A percentile compares a stretch with the other conserved stretches of the same genome.
phyloP scores from a whole-genome alignment of 2,329 filamentous ascomycete species.

The Didymellaceae sp. region DNA sequence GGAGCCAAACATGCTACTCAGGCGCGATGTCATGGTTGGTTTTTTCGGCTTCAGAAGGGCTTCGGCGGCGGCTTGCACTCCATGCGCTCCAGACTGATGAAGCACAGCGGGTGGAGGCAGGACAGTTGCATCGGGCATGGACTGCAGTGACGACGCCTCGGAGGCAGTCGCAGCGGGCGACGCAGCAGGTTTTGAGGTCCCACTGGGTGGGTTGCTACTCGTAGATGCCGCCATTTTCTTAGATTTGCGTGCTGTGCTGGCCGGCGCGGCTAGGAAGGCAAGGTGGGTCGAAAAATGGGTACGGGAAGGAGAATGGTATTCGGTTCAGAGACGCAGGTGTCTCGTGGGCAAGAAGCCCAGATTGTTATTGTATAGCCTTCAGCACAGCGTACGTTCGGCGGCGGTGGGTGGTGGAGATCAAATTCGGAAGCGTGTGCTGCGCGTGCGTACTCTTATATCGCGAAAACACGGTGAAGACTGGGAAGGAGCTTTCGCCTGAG shows the following conservation, averaged over 20 bases:
- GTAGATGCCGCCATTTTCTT: slow-evolving; percentile 43
- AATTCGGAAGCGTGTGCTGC: slow-evolving; percentile 35
- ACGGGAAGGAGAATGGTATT: slow-evolving; percentile 3
- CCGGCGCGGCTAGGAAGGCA: slow-evolving; percentile 23
- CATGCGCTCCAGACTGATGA: slow-evolving; percentile 35
- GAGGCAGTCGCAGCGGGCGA: slow-evolving; percentile 46
- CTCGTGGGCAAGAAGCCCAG: slow-evolving; percentile 51
- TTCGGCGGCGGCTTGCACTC: slow-evolving; percentile 42
- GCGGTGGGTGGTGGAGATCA: slow-evolving; percentile 39
- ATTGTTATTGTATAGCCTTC: slow-evolving; percentile 44
- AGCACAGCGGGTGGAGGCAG: slow-evolving; percentile 37
- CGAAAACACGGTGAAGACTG: slow-evolving; percentile 39
- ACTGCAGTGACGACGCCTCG: slow-evolving; percentile 48
- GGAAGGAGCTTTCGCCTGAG: slow-evolving; percentile 8
- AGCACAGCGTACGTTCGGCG: slow-evolving; percentile 45
- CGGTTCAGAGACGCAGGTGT: slow-evolving; percentile 46
- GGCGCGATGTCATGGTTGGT: slow-evolving; percentile 52
- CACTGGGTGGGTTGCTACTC: slow-evolving; percentile 34
- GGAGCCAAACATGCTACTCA: slow-evolving; percentile 50
- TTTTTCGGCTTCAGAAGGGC: slow-evolving; percentile 46
- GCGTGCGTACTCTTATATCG: slow-evolving; percentile 34
- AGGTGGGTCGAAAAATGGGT: slow-evolving; percentile 23
- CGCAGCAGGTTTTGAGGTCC: slow-evolving; percentile 34
- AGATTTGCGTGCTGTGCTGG: slow-evolving; percentile 21
- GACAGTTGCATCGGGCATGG: slow-evolving; percentile 43